Evolutionary conservation across 2,329 filamentous ascomycete genomes (phyloP).

Genomic region (Botrytis sinoallii): DNA sequence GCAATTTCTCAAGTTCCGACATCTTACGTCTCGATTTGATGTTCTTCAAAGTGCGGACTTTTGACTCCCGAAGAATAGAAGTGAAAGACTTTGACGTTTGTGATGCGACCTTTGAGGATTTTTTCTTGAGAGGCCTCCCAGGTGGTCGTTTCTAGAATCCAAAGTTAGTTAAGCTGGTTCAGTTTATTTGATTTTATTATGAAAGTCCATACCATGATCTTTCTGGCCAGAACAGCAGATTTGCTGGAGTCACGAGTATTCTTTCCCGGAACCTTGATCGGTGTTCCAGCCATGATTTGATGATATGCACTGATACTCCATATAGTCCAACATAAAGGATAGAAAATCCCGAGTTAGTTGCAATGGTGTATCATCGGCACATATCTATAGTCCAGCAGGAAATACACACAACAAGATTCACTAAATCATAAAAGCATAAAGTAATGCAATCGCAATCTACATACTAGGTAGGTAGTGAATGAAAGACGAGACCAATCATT

Average conservation of each 20-base stretch:
- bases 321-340: not conserved
- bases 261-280: conserved; percentile 37
- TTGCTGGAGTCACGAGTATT: conserved; percentile 29
- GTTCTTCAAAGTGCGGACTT: conserved; percentile 27
- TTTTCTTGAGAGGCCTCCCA: conserved; percentile 27
- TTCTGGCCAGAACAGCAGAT: conserved; percentile 26
- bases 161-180: conserved; percentile 1
- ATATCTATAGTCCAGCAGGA: not conserved
- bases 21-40: conserved; percentile 34
- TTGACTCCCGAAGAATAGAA: conserved; percentile 17
- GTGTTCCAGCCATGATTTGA: conserved; percentile 31
- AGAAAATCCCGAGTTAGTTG: not conserved
- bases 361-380: not conserved
- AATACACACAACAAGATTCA: not conserved
- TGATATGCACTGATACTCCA: not conserved
- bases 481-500: not conserved
- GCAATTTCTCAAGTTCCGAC: conserved; percentile 35
- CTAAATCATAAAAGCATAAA: not conserved
- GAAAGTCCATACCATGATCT: conserved; percentile 27
- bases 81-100: not conserved
- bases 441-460: not conserved
- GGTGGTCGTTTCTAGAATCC: conserved; percentile 21
- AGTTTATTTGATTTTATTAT: not conserved
- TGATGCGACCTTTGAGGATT: not conserved
- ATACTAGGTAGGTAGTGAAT: not conserved